phyloP scores from a whole-genome alignment of 2,329 filamentous ascomycete genomes.

The Ampelomyces quisqualis region DNA sequence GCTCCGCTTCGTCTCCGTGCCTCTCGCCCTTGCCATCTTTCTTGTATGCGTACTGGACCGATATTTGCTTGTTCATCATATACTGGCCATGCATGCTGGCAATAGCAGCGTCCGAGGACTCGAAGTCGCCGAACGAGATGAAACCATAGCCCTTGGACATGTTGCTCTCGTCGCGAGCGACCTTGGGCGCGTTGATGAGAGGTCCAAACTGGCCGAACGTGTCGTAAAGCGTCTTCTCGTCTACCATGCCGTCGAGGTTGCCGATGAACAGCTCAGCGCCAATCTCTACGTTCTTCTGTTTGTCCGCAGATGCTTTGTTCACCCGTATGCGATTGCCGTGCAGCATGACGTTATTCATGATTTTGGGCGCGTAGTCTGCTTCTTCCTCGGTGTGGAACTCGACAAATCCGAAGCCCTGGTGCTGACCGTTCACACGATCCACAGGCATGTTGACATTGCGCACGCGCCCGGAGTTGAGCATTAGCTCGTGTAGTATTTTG shows the following conservation, averaged over 20 bases:
- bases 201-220: constrained; percentile 91
- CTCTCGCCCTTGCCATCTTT: constrained; percentile 97
- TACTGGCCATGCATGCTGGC: constrained; percentile 94
- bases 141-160: constrained; percentile 96
- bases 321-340: constrained; percentile 95
- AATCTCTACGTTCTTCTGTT: constrained; percentile 89
- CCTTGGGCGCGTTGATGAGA: constrained; percentile 79
- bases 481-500: constrained; percentile 91
- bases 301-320: constrained; percentile 92
- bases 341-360: constrained; percentile 93
- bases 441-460: constrained; percentile 98
- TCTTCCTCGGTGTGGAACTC: constrained; percentile 95
- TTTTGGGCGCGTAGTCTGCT: constrained; percentile 92
- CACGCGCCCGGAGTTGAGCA: constrained; percentile 96
- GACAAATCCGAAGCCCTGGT: constrained; percentile 98
- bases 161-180: constrained; percentile 82
- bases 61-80: constrained; percentile 93
- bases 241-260: constrained; percentile 90
- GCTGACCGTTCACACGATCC: constrained; percentile 93
- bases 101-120: constrained; percentile 88
- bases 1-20: constrained; percentile 90
- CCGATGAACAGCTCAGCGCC: constrained; percentile 96
- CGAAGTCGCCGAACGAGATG: constrained; percentile 89
- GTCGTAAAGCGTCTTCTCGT: constrained; percentile 94
- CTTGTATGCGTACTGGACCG: constrained; percentile 98